Base-by-base conservation (phyloP, 1,284 basidiomycete genomes). In the Tilletia walkeri region DNA sequence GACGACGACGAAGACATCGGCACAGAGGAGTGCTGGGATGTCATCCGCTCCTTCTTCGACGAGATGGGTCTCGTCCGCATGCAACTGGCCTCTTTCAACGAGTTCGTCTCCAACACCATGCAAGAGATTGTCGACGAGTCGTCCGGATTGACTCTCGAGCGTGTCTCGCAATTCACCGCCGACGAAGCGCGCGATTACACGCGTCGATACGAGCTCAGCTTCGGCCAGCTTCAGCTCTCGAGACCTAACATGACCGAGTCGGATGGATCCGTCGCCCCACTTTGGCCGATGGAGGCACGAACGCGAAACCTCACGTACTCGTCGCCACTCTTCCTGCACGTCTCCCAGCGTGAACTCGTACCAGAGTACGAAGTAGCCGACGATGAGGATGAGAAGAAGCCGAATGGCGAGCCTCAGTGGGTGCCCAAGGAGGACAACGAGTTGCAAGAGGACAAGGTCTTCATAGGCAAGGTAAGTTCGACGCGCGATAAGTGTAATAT, bases 21-120 rank as follows among this genome's bases (percentile, higher is more conserved):
- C 24, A 81, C 82, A 67, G 80, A 83, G 70, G 80, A 81, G 59
- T 81, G 77, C 72, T 82, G 81, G 81, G 81, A 82, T 65, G 79
- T 83, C 67, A 98, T 99, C 81, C 91, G 92, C 73, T 90, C 92
- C 79, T 99, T 97, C 87, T 99, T 99, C 84, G 91, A 93, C 74
- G 92, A 95, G 84, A 97, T 96, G 85, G 95, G 95, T 85, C 90
- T 99, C 72, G 96, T 99, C 70, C 89, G 94, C 69, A 96, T 99
- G 84, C 95, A 99, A 85, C 89, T 99, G 70, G 94, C 96, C 86
- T 95, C 93, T 39, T 99, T 96, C 86, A 95, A 99, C 85, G 96
- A 99, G 85, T 99, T 99, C 82, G 93, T 99, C 66, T 93, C 95
- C 84, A 98, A 97, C 82, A 98, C 95, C n/a, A 97, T 99, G 92